Evolutionary conservation across 1,284 basidiomycete species (phyloP).

Genomic region (Leucoagaricus sp.): DNA sequence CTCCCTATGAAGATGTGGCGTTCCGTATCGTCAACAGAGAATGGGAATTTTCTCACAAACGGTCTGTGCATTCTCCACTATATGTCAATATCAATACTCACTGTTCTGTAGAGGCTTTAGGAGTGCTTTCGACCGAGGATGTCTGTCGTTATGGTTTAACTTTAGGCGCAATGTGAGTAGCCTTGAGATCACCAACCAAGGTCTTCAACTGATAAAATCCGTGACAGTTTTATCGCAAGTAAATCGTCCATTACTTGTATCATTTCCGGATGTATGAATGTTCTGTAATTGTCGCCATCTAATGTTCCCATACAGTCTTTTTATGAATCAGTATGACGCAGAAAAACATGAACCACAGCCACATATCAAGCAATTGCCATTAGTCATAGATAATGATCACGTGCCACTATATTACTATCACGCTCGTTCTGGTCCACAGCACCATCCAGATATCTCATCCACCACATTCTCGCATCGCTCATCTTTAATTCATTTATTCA

Average conservation of each 20-base stretch:
- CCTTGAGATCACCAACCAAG: conserved; percentile 7
- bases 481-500: conserved; percentile 11
- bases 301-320: no score
- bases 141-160: conserved; percentile 85
- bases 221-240: conserved; percentile 61
- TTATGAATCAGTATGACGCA: no score
- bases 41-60: conserved; percentile 98
- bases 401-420: conserved; percentile 23
- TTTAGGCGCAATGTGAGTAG: conserved; percentile 80
- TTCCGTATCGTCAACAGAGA: conserved; percentile 97
- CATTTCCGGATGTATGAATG: no score
- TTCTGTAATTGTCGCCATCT: no score
- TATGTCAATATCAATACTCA: background rate
- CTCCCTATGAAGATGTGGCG: conserved; percentile 98
- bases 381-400: conserved; percentile 24
- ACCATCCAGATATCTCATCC: conserved; percentile 2
- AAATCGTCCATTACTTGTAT: conserved; percentile 10
- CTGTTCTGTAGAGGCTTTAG: conserved; percentile 67
- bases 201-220: conserved; percentile 20
- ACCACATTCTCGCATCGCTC: conserved; percentile 12
- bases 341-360: no score
- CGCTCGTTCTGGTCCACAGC: conserved; percentile 15
- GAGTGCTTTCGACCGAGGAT: conserved; percentile 85
- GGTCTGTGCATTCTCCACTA: conserved; percentile 45
- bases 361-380: conserved; percentile 14